Base-by-base conservation (phyloP, 495 filamentous ascomycete genomes). In the Aspergillus haitiensis region DNA sequence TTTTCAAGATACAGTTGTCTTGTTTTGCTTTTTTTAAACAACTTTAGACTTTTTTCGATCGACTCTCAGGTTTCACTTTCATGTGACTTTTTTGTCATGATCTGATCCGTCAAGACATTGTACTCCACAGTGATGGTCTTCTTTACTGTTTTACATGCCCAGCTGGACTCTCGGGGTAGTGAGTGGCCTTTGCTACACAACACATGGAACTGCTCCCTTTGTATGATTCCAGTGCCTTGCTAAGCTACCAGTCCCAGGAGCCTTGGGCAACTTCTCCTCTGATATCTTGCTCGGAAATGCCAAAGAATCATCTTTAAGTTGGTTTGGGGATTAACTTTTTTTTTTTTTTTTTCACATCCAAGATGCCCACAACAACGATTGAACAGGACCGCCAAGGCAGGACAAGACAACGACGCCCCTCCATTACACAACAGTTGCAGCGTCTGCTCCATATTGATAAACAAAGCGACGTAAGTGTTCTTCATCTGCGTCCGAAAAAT, bases 391-490 rank as follows among this genome's bases (percentile, higher is more conserved):
- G 58, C 60, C 65, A 59, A 33, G 59, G 55, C 52, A 63, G 60
- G 62, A 67, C 67, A 35, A 55, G 59, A 57, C 69, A 70, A 16
- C 65, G 72, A 69, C 10, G 13, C 9, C 68, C 67, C 12, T 77
- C 73, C 10, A 61, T 77, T 59, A 67, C 75, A 7, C 65, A 70
- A 48, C 72, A 73, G 15, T 61, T 77, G 21, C 72, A 75, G 39
- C 75, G 75, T 12, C 65, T 70, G 12, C 61, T 77, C 10, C 63
- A 65, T 49, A 51, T 64, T 7, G 73, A 73, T 53, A 70, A 63
- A 44, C 46, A 60, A 12, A 61, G 52, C 5, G 68, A 70, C 61
- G 75, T 74, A 58, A 60, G 70, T 56, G 47, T 13, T 46, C 33
- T 55, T 51, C 18, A 33, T 42, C 21, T 50, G 11, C 21, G 7